phyloP scores from a whole-genome alignment of 331 rosid genomes.

The Arachis monticola region DNA sequence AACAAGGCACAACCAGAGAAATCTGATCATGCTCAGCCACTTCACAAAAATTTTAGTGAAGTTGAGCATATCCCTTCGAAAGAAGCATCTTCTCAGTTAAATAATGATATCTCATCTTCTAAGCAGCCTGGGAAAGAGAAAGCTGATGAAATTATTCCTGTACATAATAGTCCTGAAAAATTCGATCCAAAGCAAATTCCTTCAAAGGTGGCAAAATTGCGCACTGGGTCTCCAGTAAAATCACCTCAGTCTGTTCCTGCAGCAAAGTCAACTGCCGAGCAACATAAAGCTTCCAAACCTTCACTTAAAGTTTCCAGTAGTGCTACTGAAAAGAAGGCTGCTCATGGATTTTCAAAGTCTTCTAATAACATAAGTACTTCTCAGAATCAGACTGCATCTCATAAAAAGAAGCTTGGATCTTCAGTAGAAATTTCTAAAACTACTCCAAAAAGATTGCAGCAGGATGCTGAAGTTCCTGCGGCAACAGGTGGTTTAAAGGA shows the following conservation, averaged over 20 bases:
- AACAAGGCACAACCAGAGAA: conserved; percentile 47
- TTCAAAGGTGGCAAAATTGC: conserved; percentile 56
- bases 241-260: conserved; percentile 59
- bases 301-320: conserved; percentile 48
- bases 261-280: conserved; percentile 55
- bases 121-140: conserved; percentile 47
- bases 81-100: conserved; percentile 55
- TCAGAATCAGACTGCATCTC: conserved; percentile 60
- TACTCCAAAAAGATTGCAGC: conserved; percentile 49
- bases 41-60: conserved; percentile 48
- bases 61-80: conserved; percentile 48
- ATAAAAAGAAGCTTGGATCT: conserved; percentile 55
- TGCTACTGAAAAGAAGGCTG: conserved; percentile 60
- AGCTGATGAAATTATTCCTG: conserved; percentile 47
- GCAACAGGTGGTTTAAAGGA: conserved; percentile 56
- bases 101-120: conserved; percentile 47
- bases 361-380: conserved; percentile 45
- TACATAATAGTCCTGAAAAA: conserved; percentile 56
- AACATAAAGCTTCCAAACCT: conserved; percentile 59
- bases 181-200: conserved; percentile 53
- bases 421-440: conserved; percentile 65
- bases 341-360: conserved; percentile 55
- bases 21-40: conserved; percentile 46
- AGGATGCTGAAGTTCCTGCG: conserved; percentile 54
- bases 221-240: conserved; percentile 62